Percentiles rank a stretch among this genome's conserved stretches.
These are phyloP conservation scores for Phialophora chinensis DNA, from an alignment of 2,329 filamentous ascomycete genomes.

Conservation along the genomic window DNA sequence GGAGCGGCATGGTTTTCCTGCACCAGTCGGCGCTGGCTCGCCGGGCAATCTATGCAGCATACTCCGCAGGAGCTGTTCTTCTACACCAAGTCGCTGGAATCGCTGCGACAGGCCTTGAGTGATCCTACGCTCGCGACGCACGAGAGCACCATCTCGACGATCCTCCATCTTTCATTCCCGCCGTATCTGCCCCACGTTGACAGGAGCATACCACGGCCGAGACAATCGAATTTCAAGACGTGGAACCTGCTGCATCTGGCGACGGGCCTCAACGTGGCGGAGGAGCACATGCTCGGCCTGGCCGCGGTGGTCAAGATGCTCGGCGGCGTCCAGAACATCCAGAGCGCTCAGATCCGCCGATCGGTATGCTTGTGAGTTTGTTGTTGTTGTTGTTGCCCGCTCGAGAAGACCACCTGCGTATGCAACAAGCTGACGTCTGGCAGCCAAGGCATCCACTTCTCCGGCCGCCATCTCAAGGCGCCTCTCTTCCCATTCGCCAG, in stretches of 20 bases:
- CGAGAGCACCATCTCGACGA: slow-evolving; percentile 5
- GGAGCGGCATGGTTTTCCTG: not conserved
- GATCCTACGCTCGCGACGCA: not conserved
- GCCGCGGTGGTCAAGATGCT: not conserved
- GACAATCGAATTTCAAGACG: slow-evolving; percentile 5
- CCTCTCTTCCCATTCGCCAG: slow-evolving; percentile 6
- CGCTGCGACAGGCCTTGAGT: not conserved
- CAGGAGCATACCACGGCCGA: not conserved
- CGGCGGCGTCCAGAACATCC: not conserved
- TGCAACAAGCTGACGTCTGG: not conserved
- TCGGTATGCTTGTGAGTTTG: slow-evolving; percentile 5
- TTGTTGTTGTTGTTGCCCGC: too few species aligned
- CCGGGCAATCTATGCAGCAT: not conserved
- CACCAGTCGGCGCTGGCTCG: not conserved
- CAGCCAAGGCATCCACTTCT: slow-evolving; percentile 4
- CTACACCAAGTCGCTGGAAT: slow-evolving; percentile 4
- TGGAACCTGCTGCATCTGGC: slow-evolving; percentile 4
- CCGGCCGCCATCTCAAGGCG: not conserved
- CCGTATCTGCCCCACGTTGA: not conserved
- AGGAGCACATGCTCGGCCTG: slow-evolving; percentile 3
- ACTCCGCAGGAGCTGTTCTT: slow-evolving; percentile 1
- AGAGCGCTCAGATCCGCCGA: slow-evolving; percentile 2
- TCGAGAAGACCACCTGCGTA: too few species aligned
- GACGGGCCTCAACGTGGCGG: not conserved
- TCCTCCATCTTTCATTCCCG: not conserved